These are phyloP conservation scores for Leccinum incarnatum DNA, from an alignment of 768 basidiomycete genomes.

Conservation along the genomic window DNA sequence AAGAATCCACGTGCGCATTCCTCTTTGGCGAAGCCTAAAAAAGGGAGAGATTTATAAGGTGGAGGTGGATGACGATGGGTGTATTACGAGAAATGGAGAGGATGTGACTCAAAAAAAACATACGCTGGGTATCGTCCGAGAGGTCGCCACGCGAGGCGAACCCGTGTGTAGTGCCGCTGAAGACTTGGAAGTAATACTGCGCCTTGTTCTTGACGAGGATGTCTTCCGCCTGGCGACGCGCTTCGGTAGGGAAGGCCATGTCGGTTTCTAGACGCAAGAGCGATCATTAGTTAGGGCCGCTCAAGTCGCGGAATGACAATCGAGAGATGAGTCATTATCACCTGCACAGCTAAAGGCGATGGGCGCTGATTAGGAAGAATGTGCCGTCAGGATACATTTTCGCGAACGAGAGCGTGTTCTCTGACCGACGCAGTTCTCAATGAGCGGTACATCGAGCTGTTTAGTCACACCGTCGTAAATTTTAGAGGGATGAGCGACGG, in stretches of 20 bases:
- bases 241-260: constrained; percentile 48
- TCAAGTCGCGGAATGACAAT: background rate
- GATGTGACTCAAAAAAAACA: background rate
- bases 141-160: constrained; percentile 35
- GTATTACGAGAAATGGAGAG: background rate
- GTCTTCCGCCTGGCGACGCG: constrained; percentile 55
- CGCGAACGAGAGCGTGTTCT: background rate
- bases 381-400: background rate
- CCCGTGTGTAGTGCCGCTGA: constrained; percentile 43
- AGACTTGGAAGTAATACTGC: constrained; percentile 56
- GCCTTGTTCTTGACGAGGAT: constrained; percentile 50
- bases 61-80: background rate
- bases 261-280: constrained; percentile 44
- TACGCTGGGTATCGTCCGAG: constrained; percentile 24
- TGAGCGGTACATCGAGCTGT: constrained; percentile 44
- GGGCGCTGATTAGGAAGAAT: constrained; percentile 41
- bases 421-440: constrained; percentile 48
- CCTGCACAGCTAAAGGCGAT: constrained; percentile 57
- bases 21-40: constrained; percentile 58
- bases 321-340: constrained; percentile 11
- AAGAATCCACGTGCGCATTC: constrained; percentile 51
- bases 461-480: constrained; percentile 10
- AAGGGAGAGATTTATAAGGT: background rate
- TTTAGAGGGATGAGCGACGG: constrained; percentile 53
- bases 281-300: background rate